Evolutionary conservation across 2,329 filamentous ascomycete species (phyloP), one percentile per base, ranked within the genome.

Genomic region (Claviceps sp.): DNA sequence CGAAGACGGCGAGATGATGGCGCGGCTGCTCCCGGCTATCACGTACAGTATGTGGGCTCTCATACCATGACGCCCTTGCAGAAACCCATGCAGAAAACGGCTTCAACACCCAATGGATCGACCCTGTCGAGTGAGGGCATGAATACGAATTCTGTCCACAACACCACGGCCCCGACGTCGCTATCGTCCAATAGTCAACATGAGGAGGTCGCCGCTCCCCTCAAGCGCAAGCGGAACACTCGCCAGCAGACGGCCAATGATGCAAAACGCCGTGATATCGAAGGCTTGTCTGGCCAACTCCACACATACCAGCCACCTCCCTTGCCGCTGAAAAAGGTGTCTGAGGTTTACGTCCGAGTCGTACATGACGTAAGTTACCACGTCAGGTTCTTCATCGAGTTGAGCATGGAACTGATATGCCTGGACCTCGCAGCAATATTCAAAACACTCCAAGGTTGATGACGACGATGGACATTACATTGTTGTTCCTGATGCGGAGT

Each of bases 381-480:
- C 19, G 8, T 13, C 13, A 19, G n/a, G 13, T 17, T 42, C n/a
- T 17, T 10, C 8, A 22, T 6, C 5, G 14, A 24, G 4, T 34
- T 34, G 30, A 54, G 50, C n/a, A 30, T 41, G 45, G 11, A 44
- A 46, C 49, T 50, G 24, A 50, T 38, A 30, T 24, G 17, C 40
- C 14, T 49, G 6, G 5, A 41, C 48, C 39, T 34, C 65, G 63
- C 61, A 64, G 48, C 63, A 64, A 41, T 70, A 73, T 47, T 73
- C 72, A 54, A 78, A 77, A 56, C 73, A 81, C 58, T 75, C 83
- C 59, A 93, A 94, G 65, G 85, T 93, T 45, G 93, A 98, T 62
- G 93, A 98, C 58, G 89, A 96, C 46, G 93, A 98, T 61, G 93
- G 93, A 5, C 93, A 98, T 68, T 98, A 96, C 64, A 89, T 97